Evolutionary conservation across 164 flowering plant species (phyloP).

Genomic region (Paratinospora sagittata): DNA sequence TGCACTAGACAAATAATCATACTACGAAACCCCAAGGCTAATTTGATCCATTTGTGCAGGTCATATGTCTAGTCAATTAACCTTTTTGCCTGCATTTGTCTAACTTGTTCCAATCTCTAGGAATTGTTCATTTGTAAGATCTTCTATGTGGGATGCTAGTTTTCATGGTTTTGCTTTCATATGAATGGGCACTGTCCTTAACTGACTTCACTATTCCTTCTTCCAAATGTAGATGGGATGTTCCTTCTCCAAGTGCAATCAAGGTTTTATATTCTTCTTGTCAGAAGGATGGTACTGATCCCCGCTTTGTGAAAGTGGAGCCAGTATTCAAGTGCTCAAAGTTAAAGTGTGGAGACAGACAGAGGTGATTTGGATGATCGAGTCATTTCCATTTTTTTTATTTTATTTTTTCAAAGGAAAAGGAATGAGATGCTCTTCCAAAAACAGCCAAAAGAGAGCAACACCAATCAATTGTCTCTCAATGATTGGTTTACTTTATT

Average conservation of each 20-base stretch:
- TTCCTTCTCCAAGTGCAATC: constrained; percentile 58
- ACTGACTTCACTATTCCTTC: neutral
- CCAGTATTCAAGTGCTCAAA: constrained; percentile 86
- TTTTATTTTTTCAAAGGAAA: no score
- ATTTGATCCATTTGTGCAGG: neutral
- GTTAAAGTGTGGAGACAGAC: constrained; percentile 57
- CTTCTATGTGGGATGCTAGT: neutral
- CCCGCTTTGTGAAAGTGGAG: constrained; percentile 78
- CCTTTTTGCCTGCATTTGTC: neutral
- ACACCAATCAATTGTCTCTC: neutral
- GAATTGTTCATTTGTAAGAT: neutral
- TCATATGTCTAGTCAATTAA: neutral
- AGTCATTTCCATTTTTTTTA: neutral
- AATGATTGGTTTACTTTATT: neutral
- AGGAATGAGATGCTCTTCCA: no score
- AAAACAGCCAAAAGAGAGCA: neutral
- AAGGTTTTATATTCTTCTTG: constrained; percentile 42
- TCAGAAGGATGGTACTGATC: constrained; percentile 56
- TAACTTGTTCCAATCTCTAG: neutral
- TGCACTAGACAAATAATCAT: neutral
- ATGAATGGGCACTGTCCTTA: neutral
- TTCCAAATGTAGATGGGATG: constrained; percentile 76
- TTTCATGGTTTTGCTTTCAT: no score
- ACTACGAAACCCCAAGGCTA: neutral
- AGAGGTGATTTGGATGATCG: constrained; percentile 47